phyloP scores from a whole-genome alignment of 73 alveolate genomes.

The Durusdinium trenchii region DNA sequence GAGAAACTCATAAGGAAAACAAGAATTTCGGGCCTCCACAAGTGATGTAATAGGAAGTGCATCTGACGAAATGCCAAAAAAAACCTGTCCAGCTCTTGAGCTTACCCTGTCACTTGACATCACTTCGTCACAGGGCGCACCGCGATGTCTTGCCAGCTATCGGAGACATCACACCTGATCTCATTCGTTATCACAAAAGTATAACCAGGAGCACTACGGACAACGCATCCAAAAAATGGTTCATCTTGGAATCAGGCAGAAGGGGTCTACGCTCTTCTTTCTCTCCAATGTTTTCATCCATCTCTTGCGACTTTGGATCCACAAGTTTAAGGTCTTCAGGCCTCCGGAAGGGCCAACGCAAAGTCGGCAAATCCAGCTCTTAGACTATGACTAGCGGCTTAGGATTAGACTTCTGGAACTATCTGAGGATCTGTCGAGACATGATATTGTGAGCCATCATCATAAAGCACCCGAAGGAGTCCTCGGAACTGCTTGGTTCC shows the following conservation, averaged over 20 bases:
- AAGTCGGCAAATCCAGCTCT: neutral
- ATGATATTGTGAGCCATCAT: conserved; percentile 56
- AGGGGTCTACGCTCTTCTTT: neutral
- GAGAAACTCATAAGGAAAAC: too few relatives aligned
- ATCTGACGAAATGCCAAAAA: neutral
- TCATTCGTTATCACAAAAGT: neutral
- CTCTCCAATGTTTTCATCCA: neutral
- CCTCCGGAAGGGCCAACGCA: neutral
- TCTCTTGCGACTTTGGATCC: neutral
- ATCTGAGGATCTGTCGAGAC: neutral
- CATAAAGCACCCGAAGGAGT: conserved; percentile 2
- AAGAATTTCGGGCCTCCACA: conserved; percentile 26
- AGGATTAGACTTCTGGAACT: neutral
- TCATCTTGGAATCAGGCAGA: neutral
- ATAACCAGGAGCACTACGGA: neutral
- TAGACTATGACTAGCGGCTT: neutral
- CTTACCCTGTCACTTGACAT: neutral
- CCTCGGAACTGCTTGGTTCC: conserved; percentile 74
- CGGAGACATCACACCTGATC: neutral
- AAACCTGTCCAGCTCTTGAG: neutral
- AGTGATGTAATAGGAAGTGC: conserved; percentile 1
- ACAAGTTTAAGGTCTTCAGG: conserved; percentile 4
- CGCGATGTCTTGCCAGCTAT: conserved; percentile 33
- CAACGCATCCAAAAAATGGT: neutral
- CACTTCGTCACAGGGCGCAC: neutral